Conservation (phyloP, 352 stramenopile genomes). For the Globisporangium cylindrosporum region DNA sequence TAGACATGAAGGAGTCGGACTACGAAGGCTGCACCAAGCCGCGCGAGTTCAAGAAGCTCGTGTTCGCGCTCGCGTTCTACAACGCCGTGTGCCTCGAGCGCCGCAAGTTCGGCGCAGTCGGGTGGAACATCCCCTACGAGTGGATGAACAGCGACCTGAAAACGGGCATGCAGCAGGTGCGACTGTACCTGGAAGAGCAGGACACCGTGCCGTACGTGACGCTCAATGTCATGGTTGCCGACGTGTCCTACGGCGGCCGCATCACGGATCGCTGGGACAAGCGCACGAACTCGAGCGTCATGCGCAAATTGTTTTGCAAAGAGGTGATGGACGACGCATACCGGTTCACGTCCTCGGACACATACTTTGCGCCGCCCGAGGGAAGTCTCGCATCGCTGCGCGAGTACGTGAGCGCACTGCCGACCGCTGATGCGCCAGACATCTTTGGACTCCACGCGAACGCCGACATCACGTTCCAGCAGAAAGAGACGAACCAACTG, state of each 20-base stretch:
- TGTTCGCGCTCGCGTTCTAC: slow-evolving; percentile 93
- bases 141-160: slow-evolving; percentile 97
- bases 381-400: slow-evolving; percentile 55
- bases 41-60: slow-evolving; percentile 87
- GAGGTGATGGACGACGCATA: slow-evolving; percentile 88
- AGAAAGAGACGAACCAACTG: slow-evolving; percentile 87
- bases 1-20: slow-evolving; percentile 90
- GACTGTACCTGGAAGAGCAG: slow-evolving; percentile 93
- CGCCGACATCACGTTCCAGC: slow-evolving; percentile 93
- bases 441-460: slow-evolving; percentile 94
- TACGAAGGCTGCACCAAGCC: slow-evolving; percentile 88
- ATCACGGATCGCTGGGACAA: slow-evolving; percentile 96
- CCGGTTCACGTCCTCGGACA: slow-evolving; percentile 65
- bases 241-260: slow-evolving; percentile 94
- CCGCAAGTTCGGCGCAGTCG: slow-evolving; percentile 93
- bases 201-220: slow-evolving; percentile 92
- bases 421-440: slow-evolving; percentile 83
- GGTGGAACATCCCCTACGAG: slow-evolving; percentile 96
- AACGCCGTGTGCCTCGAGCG: slow-evolving; percentile 93
- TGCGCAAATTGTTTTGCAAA: slow-evolving; percentile 89
- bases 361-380: slow-evolving; percentile 81
- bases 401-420: slow-evolving; percentile 82
- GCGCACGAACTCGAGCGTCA: slow-evolving; percentile 92
- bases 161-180: slow-evolving; percentile 90
- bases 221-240: slow-evolving; percentile 93